Evolutionary conservation across 2,329 filamentous ascomycete species (phyloP).

Genomic region (Trichophyton schoenleinii): DNA sequence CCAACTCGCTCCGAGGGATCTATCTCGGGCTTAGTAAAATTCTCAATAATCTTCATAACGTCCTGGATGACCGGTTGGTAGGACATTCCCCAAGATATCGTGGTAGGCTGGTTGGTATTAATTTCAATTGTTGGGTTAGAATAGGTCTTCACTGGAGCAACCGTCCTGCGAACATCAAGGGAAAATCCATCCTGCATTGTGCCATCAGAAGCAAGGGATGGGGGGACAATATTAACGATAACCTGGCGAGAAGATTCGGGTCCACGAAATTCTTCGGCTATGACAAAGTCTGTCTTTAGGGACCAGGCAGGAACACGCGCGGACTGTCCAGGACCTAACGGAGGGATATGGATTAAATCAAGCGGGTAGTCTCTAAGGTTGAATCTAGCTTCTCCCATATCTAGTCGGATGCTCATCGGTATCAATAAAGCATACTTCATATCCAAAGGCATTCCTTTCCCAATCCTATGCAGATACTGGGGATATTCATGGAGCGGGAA

Average conservation of each 20-base stretch:
- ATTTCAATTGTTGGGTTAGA: constrained; percentile 86
- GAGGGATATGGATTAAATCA: constrained; percentile 79
- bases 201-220: constrained; percentile 46
- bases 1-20: constrained; percentile 88
- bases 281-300: constrained; percentile 80
- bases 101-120: constrained; percentile 81
- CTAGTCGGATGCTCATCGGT: constrained; percentile 78
- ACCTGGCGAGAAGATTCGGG: constrained; percentile 67
- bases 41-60: constrained; percentile 99
- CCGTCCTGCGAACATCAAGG: constrained; percentile 78
- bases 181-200: constrained; percentile 53
- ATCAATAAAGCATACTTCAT: constrained; percentile 84
- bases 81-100: constrained; percentile 92
- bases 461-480: constrained; percentile 71
- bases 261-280: constrained; percentile 84
- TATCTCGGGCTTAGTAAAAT: constrained; percentile 88
- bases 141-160: constrained; percentile 91
- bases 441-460: constrained; percentile 90
- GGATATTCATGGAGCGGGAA: constrained; percentile 74
- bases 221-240: constrained; percentile 71
- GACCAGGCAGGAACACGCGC: constrained; percentile 68
- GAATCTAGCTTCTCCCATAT: constrained; percentile 81
- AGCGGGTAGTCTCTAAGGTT: constrained; percentile 85
- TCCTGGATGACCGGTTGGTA: constrained; percentile 98
- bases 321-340: constrained; percentile 66